Base-by-base conservation (phyloP, 805 yeast genomes). In the Yamadazyma nakazawae region DNA sequence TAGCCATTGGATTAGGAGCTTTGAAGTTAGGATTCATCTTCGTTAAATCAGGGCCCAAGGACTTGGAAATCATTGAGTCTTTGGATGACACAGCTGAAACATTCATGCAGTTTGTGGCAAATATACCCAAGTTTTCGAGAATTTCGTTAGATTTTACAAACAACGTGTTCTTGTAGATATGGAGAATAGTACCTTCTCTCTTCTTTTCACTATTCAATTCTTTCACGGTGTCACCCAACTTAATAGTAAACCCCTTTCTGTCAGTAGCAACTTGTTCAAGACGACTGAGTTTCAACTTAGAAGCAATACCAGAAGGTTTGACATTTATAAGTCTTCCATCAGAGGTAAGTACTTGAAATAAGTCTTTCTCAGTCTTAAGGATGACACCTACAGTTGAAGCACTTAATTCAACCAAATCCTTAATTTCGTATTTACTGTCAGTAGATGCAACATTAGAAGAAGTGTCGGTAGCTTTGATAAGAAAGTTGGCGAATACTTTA, bases 171-270 rank as follows among this genome's bases (percentile, higher is more conserved):
- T 90, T 84, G 74, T 85, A 88, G 47, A 94, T 84, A 63, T 92
- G 97, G 48, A 94, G 65, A 50, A 94, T 86, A 32, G 78, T 81
- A 56, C 99, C 99, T 60, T 87, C 91, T 62, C 96, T 80, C 56
- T 87, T 83, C 51, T 67, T 71, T 56, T 90, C 96, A 13, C 78
- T 74, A 24, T 75, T 66, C 12, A 55, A 55, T 61, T 94, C 99
- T 57, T 83, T 84, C n/a, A 94, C 96, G 2, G 94, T 84, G 61
- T 94, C 99, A 42, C 97, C 97, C 34, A 88, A 82, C 47, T 85
- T 82, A 46, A 94, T 81, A 54, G 94, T 92, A 42, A 82, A 77
- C 40, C 99, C 99, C 49, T 79, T 78, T 49, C 79, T 76, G 64
- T 94, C 99, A 0, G 97, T 85, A 2, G 97, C 88, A 46, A 88